Evolutionary conservation across 805 yeast genomes (phyloP).

Genomic region (Scheffersomyces amazonensis): DNA sequence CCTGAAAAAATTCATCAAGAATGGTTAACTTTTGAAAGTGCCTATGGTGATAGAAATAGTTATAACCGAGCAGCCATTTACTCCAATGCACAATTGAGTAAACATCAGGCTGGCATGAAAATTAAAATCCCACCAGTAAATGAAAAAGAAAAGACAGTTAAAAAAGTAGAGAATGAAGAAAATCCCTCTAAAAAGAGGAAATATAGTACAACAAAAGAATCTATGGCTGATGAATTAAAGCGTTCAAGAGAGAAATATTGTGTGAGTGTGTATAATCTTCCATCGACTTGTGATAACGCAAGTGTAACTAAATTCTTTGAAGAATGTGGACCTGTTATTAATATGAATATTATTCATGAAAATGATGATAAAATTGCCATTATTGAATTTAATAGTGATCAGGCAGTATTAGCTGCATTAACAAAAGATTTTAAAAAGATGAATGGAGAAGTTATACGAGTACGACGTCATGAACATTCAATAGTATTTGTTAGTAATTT

Average conservation of each 20-base stretch:
- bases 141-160: slow-evolving; percentile 1
- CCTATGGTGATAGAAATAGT: slow-evolving; percentile 24
- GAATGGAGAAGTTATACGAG: slow-evolving; percentile 40
- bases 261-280: slow-evolving; percentile 51
- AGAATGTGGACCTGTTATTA: slow-evolving; percentile 58
- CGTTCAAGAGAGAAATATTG: slow-evolving; percentile 62
- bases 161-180: background rate
- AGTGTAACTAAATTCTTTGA: slow-evolving; percentile 44
- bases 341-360: slow-evolving; percentile 21
- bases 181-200: background rate
- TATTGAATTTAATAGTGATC: slow-evolving; percentile 53
- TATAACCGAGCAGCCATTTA: slow-evolving; percentile 19
- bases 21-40: slow-evolving; percentile 34
- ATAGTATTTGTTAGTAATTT: slow-evolving; percentile 75
- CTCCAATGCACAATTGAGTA: slow-evolving; percentile 18
- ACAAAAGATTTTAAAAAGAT: slow-evolving; percentile 55
- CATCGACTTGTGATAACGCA: slow-evolving; percentile 34
- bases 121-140: slow-evolving; percentile 3
- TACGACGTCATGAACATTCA: slow-evolving; percentile 42
- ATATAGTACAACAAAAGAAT: slow-evolving; percentile 4
- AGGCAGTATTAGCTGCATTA: slow-evolving; percentile 53
- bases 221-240: slow-evolving; percentile 7
- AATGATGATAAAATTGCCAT: slow-evolving; percentile 37
- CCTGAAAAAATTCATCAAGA: slow-evolving; percentile 50
- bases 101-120: slow-evolving; percentile 1